Conservation (phyloP, 495 filamentous ascomycete genomes). For the Tuber melanosporum region DNA sequence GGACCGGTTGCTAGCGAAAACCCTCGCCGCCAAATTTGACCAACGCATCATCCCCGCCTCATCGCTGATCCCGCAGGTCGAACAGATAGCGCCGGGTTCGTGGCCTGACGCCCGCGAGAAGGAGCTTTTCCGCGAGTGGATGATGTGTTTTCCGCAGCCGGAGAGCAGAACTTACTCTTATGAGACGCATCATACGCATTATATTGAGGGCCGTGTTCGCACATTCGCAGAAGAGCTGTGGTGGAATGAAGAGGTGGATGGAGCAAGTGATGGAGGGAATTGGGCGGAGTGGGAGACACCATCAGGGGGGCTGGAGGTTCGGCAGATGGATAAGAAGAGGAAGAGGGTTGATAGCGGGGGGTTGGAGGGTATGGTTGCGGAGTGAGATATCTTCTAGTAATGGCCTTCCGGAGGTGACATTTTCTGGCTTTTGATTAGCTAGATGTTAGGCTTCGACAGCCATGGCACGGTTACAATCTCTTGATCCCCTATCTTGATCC, state of each 20-base stretch:
- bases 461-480: neutral
- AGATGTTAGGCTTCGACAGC: neutral
- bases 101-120: slow-evolving; percentile 20
- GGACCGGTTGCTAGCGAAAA: neutral
- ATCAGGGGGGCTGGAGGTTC: neutral
- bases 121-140: slow-evolving; percentile 14
- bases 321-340: slow-evolving; percentile 12
- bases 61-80: slow-evolving; percentile 2
- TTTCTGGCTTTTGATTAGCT: neutral
- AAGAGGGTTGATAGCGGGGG: slow-evolving; percentile 15
- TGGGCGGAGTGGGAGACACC: slow-evolving; percentile 3
- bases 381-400: neutral
- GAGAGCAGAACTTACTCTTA: slow-evolving; percentile 14
- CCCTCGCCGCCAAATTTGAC: neutral
- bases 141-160: neutral
- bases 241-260: slow-evolving; percentile 19
- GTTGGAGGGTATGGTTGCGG: neutral
- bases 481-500: neutral
- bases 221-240: slow-evolving; percentile 14
- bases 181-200: neutral
- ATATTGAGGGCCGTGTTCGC: neutral
- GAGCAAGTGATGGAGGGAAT: slow-evolving; percentile 1
- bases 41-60: slow-evolving; percentile 15
- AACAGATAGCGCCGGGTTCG: too few relatives aligned
- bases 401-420: neutral